Evolutionary conservation across 805 yeast species (phyloP).

Genomic region (Saitoella complicata): DNA sequence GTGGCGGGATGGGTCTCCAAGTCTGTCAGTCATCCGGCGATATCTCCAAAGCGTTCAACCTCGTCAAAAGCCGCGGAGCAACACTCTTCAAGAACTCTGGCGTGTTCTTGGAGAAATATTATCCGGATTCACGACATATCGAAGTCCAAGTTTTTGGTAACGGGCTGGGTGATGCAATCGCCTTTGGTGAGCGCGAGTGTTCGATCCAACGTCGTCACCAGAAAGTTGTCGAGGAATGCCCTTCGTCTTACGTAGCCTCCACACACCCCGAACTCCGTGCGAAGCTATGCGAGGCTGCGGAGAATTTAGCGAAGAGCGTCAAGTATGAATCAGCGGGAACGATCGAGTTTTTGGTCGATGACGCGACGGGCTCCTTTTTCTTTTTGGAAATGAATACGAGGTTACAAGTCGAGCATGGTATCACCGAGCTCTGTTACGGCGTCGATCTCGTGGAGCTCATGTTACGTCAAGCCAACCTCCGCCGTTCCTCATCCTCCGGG

Average conservation of each 20-base stretch:
- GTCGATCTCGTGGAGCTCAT: constrained; percentile 94
- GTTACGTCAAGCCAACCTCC: constrained; percentile 27
- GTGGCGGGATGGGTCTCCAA: constrained; percentile 97
- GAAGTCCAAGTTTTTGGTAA: constrained; percentile 96
- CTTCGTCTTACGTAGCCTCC: constrained; percentile 63
- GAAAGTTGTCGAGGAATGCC: constrained; percentile 91
- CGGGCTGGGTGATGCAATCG: constrained; percentile 82
- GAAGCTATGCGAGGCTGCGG: constrained; percentile 69
- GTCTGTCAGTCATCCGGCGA: constrained; percentile 74
- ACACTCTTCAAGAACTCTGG: constrained; percentile 91
- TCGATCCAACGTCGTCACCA: constrained; percentile 95
- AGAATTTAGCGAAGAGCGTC: constrained; percentile 63
- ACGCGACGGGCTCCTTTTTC: constrained; percentile 72
- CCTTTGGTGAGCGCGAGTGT: constrained; percentile 94
- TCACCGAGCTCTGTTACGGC: constrained; percentile 90
- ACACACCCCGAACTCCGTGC: constrained; percentile 44
- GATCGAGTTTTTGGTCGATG: constrained; percentile 87
- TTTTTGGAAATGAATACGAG: constrained; percentile 94
- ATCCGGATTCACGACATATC: constrained; percentile 88
- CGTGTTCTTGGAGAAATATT: constrained; percentile 86
- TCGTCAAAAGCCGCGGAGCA: constrained; percentile 87
- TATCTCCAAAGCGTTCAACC: constrained; percentile 66
- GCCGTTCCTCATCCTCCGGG: constrained; percentile 5
- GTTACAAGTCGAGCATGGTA: constrained; percentile 94
- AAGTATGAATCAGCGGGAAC: constrained; percentile 96